Evolutionary conservation across 129 eudicot genomes (phyloP).

Genomic region (Tagetes patula): DNA sequence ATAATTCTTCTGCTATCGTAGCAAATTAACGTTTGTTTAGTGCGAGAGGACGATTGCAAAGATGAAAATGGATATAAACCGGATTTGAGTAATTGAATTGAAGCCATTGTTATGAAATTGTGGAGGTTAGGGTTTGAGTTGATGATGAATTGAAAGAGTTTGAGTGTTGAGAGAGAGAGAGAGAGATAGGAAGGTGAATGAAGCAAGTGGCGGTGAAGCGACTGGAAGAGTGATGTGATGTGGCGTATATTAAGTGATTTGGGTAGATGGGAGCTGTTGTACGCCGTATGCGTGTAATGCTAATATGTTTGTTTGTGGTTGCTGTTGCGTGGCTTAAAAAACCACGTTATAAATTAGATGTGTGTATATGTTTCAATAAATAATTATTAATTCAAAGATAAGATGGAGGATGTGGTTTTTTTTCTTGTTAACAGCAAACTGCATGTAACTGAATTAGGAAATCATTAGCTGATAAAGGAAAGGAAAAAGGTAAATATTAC

Average conservation of each 20-base stretch:
- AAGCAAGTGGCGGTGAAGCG: slow-evolving; percentile 37
- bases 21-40: slow-evolving; percentile 29
- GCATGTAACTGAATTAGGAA: no score
- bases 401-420: no score
- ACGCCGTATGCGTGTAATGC: slow-evolving; percentile 35
- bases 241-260: slow-evolving; percentile 44
- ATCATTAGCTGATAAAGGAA: no score
- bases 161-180: neutral
- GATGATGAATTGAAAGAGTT: neutral
- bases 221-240: neutral
- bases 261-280: slow-evolving; percentile 27
- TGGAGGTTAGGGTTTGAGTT: neutral
- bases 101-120: slow-evolving; percentile 42
- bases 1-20: slow-evolving; percentile 29
- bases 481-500: no score
- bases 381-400: no score
- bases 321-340: neutral
- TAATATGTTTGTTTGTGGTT: slow-evolving; percentile 3
- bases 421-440: no score
- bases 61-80: slow-evolving; percentile 45
- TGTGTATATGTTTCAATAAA: no score
- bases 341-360: neutral
- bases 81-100: slow-evolving; percentile 54
- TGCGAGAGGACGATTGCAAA: slow-evolving; percentile 31
- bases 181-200: slow-evolving; percentile 30